These are phyloP conservation scores for Taiozyma sp. DNA, from an alignment of 1,139 yeast genomes.

Conservation along the genomic window DNA sequence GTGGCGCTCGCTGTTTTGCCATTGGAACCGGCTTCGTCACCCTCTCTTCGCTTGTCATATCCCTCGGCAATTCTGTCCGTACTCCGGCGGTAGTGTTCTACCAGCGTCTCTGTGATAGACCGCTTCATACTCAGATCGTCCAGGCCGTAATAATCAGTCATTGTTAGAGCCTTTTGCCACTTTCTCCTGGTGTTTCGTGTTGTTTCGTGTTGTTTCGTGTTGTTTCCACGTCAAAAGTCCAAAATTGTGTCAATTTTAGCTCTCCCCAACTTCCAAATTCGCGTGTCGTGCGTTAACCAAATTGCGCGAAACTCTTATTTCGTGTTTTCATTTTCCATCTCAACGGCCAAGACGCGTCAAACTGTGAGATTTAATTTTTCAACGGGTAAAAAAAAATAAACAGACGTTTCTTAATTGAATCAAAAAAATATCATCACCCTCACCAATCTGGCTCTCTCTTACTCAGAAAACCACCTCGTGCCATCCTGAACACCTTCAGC, in stretches of 20 bases:
- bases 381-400: neutral
- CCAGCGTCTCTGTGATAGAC: constrained; percentile 16
- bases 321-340: no score
- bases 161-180: neutral
- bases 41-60: constrained; percentile 1
- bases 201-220: no score
- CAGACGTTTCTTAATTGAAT: neutral
- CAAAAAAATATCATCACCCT: neutral
- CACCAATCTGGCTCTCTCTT: neutral
- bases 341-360: neutral
- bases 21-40: neutral
- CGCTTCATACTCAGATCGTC: constrained; percentile 2
- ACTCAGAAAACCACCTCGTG: neutral
- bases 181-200: neutral
- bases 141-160: constrained; percentile 12
- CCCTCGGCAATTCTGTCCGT: constrained; percentile 8
- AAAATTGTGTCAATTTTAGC: neutral
- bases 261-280: neutral
- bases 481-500: neutral
- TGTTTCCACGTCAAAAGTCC: no score
- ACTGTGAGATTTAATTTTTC: neutral
- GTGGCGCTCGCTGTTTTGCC: neutral
- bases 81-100: constrained; percentile 9
- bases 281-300: neutral
- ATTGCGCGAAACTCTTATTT: no score